Conservation (phyloP, 495 filamentous ascomycete species). For the Penicillium parvum region DNA sequence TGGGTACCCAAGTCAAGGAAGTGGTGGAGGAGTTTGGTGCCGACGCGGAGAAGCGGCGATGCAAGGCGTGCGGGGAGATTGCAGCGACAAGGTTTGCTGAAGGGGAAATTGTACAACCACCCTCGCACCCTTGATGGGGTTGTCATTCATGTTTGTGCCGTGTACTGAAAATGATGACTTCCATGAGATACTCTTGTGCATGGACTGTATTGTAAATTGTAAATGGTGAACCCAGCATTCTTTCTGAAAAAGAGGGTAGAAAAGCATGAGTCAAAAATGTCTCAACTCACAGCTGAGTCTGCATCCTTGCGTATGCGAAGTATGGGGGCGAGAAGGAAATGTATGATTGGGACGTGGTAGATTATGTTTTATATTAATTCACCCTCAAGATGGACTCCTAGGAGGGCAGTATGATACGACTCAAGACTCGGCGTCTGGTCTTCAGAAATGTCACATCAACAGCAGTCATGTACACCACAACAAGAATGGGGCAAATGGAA, state of each 20-base stretch:
- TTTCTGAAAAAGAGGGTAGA: too few relatives aligned
- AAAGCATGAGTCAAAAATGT: too few relatives aligned
- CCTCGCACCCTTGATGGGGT: constrained; percentile 30
- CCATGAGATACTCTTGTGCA: too few relatives aligned
- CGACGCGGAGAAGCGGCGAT: constrained; percentile 67
- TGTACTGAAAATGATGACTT: too few relatives aligned
- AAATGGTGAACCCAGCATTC: too few relatives aligned
- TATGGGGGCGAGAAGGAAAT: not conserved
- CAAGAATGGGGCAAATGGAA: too few relatives aligned
- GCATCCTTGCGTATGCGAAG: not conserved
- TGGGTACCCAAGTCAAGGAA: constrained; percentile 95
- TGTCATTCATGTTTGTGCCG: too few relatives aligned
- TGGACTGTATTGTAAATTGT: too few relatives aligned
- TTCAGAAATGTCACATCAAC: not conserved
- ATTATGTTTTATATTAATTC: constrained; percentile 20
- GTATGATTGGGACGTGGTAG: constrained; percentile 1
- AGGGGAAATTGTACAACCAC: constrained; percentile 43
- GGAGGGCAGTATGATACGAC: constrained; percentile 8
- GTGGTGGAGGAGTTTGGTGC: constrained; percentile 81
- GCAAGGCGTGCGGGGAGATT: constrained; percentile 70
- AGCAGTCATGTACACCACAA: not conserved
- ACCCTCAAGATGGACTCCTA: constrained; percentile 6
- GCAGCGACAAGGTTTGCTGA: constrained; percentile 49
- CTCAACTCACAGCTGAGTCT: too few relatives aligned
- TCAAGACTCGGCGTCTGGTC: not conserved